These are phyloP conservation scores for Chernovozyma aurita DNA, from an alignment of 1,139 yeast genomes.

Conservation along the genomic window DNA sequence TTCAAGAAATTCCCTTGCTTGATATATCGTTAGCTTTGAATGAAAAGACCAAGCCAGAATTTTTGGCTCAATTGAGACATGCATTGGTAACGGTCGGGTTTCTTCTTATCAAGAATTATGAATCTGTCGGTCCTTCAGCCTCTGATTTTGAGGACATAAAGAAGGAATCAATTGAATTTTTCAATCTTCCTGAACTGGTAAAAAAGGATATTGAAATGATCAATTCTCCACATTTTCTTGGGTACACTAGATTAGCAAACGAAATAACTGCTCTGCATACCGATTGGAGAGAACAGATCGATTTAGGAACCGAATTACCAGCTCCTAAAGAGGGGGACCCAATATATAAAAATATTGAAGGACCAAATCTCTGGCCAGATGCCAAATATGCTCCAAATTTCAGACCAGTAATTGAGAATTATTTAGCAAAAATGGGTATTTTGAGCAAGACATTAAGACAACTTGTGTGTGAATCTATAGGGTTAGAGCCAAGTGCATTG, in stretches of 20 bases:
- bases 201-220: slow-evolving; percentile 56
- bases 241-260: slow-evolving; percentile 62
- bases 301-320: slow-evolving; percentile 58
- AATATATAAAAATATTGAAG: slow-evolving; percentile 54
- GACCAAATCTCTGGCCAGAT: slow-evolving; percentile 64
- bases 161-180: slow-evolving; percentile 43
- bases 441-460: slow-evolving; percentile 40
- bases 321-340: slow-evolving; percentile 23
- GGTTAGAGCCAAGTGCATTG: slow-evolving; percentile 40
- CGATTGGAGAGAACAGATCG: slow-evolving; percentile 69
- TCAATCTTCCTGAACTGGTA: slow-evolving; percentile 48
- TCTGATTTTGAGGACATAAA: slow-evolving; percentile 38
- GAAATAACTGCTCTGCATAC: slow-evolving; percentile 58
- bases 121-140: slow-evolving; percentile 24
- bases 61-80: slow-evolving; percentile 43
- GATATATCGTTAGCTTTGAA: slow-evolving; percentile 31
- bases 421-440: slow-evolving; percentile 44
- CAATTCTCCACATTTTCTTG: slow-evolving; percentile 61
- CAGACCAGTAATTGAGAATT: slow-evolving; percentile 38
- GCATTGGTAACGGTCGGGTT: slow-evolving; percentile 63
- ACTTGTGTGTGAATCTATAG: slow-evolving; percentile 54
- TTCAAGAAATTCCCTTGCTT: slow-evolving; percentile 26
- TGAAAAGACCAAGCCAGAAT: slow-evolving; percentile 36
- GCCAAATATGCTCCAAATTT: slow-evolving; percentile 46
- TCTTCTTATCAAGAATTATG: slow-evolving; percentile 41